Base-by-base conservation (phyloP, 2,329 filamentous ascomycete species). In the Penicillium sclerotigenum region DNA sequence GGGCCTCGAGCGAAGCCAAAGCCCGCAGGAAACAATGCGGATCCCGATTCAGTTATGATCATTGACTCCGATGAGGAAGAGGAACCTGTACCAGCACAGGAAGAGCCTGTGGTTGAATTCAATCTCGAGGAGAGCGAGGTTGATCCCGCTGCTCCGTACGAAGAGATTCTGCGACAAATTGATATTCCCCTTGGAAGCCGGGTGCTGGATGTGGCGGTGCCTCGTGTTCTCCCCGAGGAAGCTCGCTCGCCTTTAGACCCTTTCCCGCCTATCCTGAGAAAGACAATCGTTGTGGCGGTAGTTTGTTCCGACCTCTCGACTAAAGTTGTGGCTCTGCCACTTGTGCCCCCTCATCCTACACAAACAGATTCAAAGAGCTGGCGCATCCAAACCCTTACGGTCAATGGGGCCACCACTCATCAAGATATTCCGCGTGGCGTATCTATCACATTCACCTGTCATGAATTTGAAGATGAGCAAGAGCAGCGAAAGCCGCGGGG, bases 221-320 rank as follows among this genome's bases (percentile, higher is more conserved):
- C 76, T 54, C 68, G 64, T 22, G 71, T 83, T 42, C 79, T 81
- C 22, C 72, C 73, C 5, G 72, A 75, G 20, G 64, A 68, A 18
- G 64, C 68, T 10, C 71, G 71, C 55, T 75, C 76, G 18, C 64
- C 71, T 7, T 68, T 72, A 13, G 74, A 79, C 55, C 72, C 74
- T 8, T 75, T 76, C 31, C 81, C 80, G 10, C 69, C 73, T 28
- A 72, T 82, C 33, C 73, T 83, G 53, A 76, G 74, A 40, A 73
- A 75, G 36, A 78, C 75, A 52, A 78, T 87, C 16, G 73, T 84
- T 24, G 73, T 86, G 36, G 76, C 79, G 0, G 79, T 80, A 5
- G 77, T 80, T 16, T 86, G 83, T 60, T 77, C 80, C 16, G 83
- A 87, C 65, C 79, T 77, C 14, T 81, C 77, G n/a, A 74, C 83